Conservation (phyloP, 2,329 filamentous ascomycete genomes). For the Trichoderma sp. region DNA sequence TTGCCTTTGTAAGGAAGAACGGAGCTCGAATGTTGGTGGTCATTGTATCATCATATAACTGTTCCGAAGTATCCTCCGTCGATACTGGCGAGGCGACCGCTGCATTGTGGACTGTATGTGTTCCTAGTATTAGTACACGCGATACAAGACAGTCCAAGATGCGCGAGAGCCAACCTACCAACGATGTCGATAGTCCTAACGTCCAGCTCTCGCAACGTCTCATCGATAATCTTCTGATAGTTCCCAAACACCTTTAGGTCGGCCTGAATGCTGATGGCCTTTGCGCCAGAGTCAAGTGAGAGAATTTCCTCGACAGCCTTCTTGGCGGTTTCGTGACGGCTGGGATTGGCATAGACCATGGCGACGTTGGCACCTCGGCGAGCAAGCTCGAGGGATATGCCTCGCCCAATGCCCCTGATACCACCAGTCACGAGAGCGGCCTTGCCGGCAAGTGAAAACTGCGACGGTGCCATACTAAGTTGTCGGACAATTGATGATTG, state of each 20-base stretch:
- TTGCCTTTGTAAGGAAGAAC: slow-evolving; percentile 40
- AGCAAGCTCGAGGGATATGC: slow-evolving; percentile 16
- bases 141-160: background rate
- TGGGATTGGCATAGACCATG: slow-evolving; percentile 16
- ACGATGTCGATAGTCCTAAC: slow-evolving; percentile 16
- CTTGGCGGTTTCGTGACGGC: background rate
- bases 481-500: background rate
- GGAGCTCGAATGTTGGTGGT: slow-evolving; percentile 24
- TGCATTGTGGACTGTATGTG: slow-evolving; percentile 1
- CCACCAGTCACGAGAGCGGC: slow-evolving; percentile 18
- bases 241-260: slow-evolving; percentile 1
- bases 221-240: slow-evolving; percentile 11
- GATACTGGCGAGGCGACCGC: background rate
- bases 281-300: slow-evolving; percentile 4
- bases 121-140: background rate
- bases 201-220: background rate
- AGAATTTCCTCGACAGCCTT: background rate
- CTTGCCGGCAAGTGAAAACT: background rate
- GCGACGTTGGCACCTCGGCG: slow-evolving; percentile 14
- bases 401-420: slow-evolving; percentile 10
- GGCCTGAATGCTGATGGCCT: slow-evolving; percentile 9
- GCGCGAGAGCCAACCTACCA: background rate
- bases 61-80: background rate
- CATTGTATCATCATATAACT: slow-evolving; percentile 17
- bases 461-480: background rate